Base-by-base conservation (phyloP, 306 rosid species). In the Castanea sativa region DNA sequence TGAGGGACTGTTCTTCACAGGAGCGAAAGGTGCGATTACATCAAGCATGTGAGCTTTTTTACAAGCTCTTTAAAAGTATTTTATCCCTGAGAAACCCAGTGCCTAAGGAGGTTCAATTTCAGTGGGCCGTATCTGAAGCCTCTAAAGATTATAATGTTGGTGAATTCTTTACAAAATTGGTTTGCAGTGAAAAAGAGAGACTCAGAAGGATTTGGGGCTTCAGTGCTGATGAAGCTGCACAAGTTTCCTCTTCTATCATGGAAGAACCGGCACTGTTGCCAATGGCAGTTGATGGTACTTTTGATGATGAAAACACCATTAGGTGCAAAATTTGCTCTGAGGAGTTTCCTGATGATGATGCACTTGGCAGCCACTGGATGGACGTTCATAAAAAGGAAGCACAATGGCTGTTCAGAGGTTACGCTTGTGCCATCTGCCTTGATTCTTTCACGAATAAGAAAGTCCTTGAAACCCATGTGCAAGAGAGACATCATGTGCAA, bases 121-220 rank as follows among this genome's bases (percentile, higher is more conserved):
- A 96, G 82, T 96, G 99, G 99, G 99, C 99, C 58, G 75, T 96
- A 75, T 73, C 90, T 71, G 99, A 96, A 90, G 99, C 99, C 79
- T 96, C 94, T 74, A 96, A 82, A 83, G 87, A 88, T 77, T 23
- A 81, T 78, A 57, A 84, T 76, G 90, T 93, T 64, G 91, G 92
- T 21, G 93, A 89, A 58, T 83, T 89, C 65, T 90, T 96, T 80
- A 51, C 75, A 19, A 93, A 85, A 85, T 85, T 96, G 88, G 97
- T 96, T 84, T 84, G 78, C 78, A 76, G 76, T 80, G 99, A 96
- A 79, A 96, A 93, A 83, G 94, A 80, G 68, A 90, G 97, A 84
- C 90, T 93, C 21, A 71, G 78, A 74, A 75, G 85, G 75, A 80
- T 83, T 81, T 96, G 99, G 99, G 97, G 94, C 60, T 93, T 96